A percentile compares a stretch with the other conserved stretches of the same genome.
These are phyloP conservation scores for Euclidium syriacum DNA, from an alignment of 345 rosid genomes.

Conservation along the genomic window DNA sequence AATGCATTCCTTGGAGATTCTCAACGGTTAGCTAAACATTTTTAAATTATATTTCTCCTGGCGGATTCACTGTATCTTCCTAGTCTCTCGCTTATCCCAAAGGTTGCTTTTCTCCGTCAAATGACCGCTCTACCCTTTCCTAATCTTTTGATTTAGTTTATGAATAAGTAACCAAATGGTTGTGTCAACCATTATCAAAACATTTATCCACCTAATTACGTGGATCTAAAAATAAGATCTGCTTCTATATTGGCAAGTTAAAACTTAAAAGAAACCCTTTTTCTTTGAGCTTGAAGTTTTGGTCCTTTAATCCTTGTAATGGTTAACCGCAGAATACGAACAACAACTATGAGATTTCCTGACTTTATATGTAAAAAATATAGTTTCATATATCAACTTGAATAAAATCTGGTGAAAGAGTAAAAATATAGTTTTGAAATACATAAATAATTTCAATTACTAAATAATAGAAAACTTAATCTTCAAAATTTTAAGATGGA, in stretches of 20 bases:
- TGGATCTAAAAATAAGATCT: not conserved
- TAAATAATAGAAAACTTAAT: too few relatives aligned
- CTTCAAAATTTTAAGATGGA: too few relatives aligned
- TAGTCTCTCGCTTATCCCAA: constrained; percentile 23
- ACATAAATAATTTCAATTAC: too few relatives aligned
- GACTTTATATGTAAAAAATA: too few relatives aligned
- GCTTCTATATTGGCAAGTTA: not conserved
- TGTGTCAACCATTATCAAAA: not conserved
- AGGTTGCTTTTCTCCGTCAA: constrained; percentile 8
- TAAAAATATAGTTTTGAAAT: too few relatives aligned
- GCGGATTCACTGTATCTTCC: constrained; percentile 17
- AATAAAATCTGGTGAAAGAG: too few relatives aligned
- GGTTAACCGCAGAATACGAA: not conserved
- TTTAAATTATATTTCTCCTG: not conserved
- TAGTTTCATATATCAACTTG: too few relatives aligned
- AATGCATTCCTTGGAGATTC: constrained; percentile 25
- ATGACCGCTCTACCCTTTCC: constrained; percentile 2
- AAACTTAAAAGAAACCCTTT: too few relatives aligned
- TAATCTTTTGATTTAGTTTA: not conserved
- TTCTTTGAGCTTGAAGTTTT: too few relatives aligned
- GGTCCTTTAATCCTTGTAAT: not conserved
- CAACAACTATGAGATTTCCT: not conserved
- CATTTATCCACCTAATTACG: not conserved
- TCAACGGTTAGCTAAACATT: constrained; percentile 17
- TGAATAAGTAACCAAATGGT: not conserved